Conservation (phyloP, 192 early-diverging fungal species). For the Mortierella antarctica region DNA sequence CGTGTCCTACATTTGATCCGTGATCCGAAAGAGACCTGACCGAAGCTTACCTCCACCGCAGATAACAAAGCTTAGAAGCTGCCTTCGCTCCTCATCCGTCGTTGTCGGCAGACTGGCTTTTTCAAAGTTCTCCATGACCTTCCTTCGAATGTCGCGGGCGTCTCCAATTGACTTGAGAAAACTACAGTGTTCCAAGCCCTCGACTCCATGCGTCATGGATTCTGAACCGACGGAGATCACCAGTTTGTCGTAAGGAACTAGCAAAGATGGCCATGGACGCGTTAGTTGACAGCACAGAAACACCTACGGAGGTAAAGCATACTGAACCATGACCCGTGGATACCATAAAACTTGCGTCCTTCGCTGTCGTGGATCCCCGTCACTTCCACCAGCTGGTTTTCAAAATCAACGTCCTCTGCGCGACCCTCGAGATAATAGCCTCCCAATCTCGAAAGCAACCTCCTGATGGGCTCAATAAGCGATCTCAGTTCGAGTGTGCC, state of each 20-base stretch:
- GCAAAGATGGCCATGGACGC: background rate
- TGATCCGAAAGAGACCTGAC: background rate
- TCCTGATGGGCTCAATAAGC: constrained; percentile 64
- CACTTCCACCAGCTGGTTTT: constrained; percentile 62
- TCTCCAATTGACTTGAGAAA: constrained; percentile 75
- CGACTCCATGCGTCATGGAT: constrained; percentile 70
- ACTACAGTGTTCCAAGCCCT: constrained; percentile 70
- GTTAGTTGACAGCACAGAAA: background rate
- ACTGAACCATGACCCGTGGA: background rate
- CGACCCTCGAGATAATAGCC: constrained; percentile 62
- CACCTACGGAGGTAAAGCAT: background rate
- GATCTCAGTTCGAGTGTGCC: constrained; percentile 70
- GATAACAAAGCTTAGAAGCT: constrained; percentile 75
- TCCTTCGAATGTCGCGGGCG: constrained; percentile 68
- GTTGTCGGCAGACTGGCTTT: constrained; percentile 71
- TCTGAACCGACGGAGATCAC: constrained; percentile 68
- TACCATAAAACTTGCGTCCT: constrained; percentile 60
- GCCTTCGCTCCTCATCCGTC: constrained; percentile 64
- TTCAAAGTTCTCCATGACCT: constrained; percentile 74
- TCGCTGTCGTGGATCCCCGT: constrained; percentile 24
- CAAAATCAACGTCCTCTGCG: constrained; percentile 63
- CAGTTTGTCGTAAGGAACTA: constrained; percentile 65
- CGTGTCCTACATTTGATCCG: background rate
- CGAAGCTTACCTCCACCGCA: constrained; percentile 73
- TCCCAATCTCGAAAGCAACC: constrained; percentile 50